Evolutionary conservation across 495 filamentous ascomycete genomes (phyloP), one percentile per base, ranked within the genome.

Genomic region (Aspergillus ellipticus): DNA sequence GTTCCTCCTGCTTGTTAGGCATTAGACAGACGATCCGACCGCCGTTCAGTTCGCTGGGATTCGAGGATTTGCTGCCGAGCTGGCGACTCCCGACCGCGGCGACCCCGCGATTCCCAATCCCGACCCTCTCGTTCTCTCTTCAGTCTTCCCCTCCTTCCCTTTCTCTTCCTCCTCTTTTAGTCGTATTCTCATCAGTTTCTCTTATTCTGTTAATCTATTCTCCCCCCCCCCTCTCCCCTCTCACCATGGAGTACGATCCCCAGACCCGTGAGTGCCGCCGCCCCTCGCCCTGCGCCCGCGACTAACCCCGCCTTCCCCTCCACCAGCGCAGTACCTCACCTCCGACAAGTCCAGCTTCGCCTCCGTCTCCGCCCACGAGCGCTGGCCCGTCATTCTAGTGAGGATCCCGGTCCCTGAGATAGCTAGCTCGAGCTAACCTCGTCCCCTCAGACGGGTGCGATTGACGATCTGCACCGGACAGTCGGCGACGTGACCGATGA

Each of bases 351-450:
- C 78, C 15, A 97, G 92, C 51, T 97, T 97, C 64, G 94, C 89
- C 49, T 92, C 83, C 63, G 63, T 85, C 58, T 94, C 92, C 17
- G 91, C 86, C 20, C 79, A 85, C 58, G 86, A 92, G 41, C 81
- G 94, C 65, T 97, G 94, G 94, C 94, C 94, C 8, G 79, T 96
- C 41, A 97, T 98, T 65, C 70, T 98, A 47, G 92, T 96, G 59
- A 65, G 83, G 63, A 53, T 17, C 20, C 9, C 24, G 5, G 3
- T 9, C 15, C n/a, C 15, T 33, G 46, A 42, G 45, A 39, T 15
- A 19, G 9, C 37, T 29, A 33, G 24, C 17, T 33, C 24, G 24
- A 28, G 24, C 24, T 28, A 3, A 28, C 24, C 19, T 39, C 20
- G 24, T 41, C 17, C 29, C 45, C 11, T 42, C 62, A 97, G 92